Base-by-base conservation (phyloP, 1,284 basidiomycete genomes). In the Cryptococcus sp. region DNA sequence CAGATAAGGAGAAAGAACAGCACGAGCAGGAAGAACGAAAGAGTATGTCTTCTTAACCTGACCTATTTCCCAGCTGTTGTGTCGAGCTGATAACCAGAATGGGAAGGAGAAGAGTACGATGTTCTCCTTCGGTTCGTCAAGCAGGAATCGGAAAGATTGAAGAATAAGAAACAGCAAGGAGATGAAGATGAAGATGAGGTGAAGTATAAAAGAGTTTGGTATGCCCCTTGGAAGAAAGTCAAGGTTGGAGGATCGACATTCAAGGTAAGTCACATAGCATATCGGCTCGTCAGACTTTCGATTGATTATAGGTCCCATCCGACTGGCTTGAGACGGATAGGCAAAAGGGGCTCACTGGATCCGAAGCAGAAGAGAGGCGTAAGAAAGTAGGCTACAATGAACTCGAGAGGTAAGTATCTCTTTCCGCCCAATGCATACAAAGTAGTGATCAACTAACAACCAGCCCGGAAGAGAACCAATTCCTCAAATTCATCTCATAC, bases 311-410 rank as follows among this genome's bases (percentile, higher is more conserved):
- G 65, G 63, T 75, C 14, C 78, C 77, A 41, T 57, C 60, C 14
- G 67, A 69, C 51, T 77, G 77, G 78, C 76, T 81, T 50, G 70
- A 79, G 54, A 81, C 80, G 14, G 77, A 80, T 56, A 68, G 78
- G 59, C 55, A 57, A 32, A 68, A 76, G 54, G 80, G 80, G 57
- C 55, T 81, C 48, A 62, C 66, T 36, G 73, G 77, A 40, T 49
- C 60, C 25, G 79, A 81, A 36, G 68, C 78, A 39, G 56, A 66
- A 49, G 65, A 57, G 7, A 61, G 76, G 25, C 56, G 75, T n/a
- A 51, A 61, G 42, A 53, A 52, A 5, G 66, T 66, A 40, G 80
- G 80, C 28, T 78, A 71, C 59, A 82, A 81, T 67, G 79, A 80
- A 68, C 75, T 82, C 16, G 74, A 78, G 56, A 70, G 72, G 64